phyloP scores from a whole-genome alignment of 176 grass and related monocot genomes.

The Bromus sterilis region DNA sequence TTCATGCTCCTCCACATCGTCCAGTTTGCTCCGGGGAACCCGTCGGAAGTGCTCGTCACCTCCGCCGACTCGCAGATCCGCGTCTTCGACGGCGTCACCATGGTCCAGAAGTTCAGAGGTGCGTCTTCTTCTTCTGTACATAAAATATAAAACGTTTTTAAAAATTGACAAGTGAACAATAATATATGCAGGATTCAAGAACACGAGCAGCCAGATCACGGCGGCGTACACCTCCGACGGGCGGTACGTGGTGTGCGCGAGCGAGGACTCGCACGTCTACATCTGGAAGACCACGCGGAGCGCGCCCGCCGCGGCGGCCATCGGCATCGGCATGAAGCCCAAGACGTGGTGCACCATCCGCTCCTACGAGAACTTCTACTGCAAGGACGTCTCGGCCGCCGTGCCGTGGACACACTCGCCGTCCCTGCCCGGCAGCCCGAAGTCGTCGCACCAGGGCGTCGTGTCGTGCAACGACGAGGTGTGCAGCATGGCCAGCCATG shows the following conservation, averaged over 20 bases:
- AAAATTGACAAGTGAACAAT: not conserved
- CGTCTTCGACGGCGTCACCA: conserved; percentile 68
- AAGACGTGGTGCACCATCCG: conserved; percentile 63
- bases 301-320: conserved; percentile 9
- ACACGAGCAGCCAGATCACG: conserved; percentile 95
- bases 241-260: conserved; percentile 59
- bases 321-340: conserved; percentile 43
- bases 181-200: conserved; percentile 82
- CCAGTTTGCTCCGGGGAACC: conserved; percentile 68
- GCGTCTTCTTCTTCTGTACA: too few relatives aligned
- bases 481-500: conserved; percentile 32
- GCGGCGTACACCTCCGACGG: conserved; percentile 76
- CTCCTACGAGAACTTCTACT: conserved; percentile 92
- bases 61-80: conserved; percentile 96
- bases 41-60: conserved; percentile 73
- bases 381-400: conserved; percentile 89
- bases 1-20: not conserved
- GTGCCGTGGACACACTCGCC: conserved; percentile 35
- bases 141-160: too few relatives aligned
- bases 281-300: conserved; percentile 24
- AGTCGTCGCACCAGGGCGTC: conserved; percentile 1
- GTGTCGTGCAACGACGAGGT: conserved; percentile 34
- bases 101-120: conserved; percentile 96
- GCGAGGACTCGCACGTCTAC: conserved; percentile 95
- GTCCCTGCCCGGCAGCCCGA: not conserved